Base-by-base conservation (phyloP, 2,329 filamentous ascomycete genomes). In the Colletotrichum sp. region DNA sequence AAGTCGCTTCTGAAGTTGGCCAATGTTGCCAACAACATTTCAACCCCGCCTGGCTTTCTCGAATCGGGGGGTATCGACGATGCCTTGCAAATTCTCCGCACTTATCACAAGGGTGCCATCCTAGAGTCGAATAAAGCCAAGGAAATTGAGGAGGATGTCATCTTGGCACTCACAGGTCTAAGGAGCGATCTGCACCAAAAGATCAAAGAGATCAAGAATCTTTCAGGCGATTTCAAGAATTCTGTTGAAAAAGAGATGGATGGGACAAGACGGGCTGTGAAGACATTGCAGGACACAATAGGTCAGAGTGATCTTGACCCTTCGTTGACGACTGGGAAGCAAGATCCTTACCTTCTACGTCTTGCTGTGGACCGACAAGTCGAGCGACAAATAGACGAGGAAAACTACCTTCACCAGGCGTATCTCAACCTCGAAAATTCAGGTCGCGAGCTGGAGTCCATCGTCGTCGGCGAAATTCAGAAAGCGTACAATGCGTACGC, bases 401-500 rank as follows among this genome's bases (percentile, higher is more conserved):
- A 99, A 83, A 99, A 99, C 83, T 99, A 99, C 81, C 87, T 99
- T 21, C 97, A 99, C 83, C 92, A 96, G 86, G 97, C 97, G 12
- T 98, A 98, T 81, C 89, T 98, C 68, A 99, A 99, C 83, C 90
- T 99, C 16, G 97, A 99, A 84, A 95, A 92, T 79, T 99, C 97
- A 18, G 97, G 97, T 4, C 94, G 96, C 76, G 97, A 99, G 85
- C 91, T 99, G 4, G 97, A 99, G 85, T 95, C 95, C 1, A 99
- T 99, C 78, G 95, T 99, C 1, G 95, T 99, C 16, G 95, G 96
- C 79, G 97, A 99, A 85, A 98, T 99, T 57, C 97, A 99, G 83
- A 99, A 99, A 84, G 96, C 97, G 0, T 99, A 98, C 87, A 98
- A 97, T 81, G 96, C 96, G 4, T 95, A 98, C 80, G 95, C 96